phyloP scores from a whole-genome alignment of 352 stramenopile species.

The Phytophthora uliginosa region DNA sequence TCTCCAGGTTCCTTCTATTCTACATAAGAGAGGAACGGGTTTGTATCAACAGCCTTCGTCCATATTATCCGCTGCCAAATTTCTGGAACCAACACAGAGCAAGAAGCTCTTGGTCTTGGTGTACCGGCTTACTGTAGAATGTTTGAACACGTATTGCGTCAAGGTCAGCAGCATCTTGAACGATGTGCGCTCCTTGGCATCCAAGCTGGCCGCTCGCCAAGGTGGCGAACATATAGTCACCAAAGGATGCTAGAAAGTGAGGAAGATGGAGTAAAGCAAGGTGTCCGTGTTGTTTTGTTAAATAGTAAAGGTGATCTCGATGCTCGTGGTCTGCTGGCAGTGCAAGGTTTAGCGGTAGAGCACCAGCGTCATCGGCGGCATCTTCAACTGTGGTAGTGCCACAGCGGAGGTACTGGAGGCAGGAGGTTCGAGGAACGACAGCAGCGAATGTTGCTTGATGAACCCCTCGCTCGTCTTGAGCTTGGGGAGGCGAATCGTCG shows the following conservation, averaged over 20 bases:
- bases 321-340: conserved; percentile 5
- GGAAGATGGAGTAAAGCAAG: conserved; percentile 1
- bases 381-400: conserved; percentile 7
- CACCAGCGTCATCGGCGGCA: conserved; percentile 25
- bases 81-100: background rate
- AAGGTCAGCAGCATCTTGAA: conserved; percentile 6
- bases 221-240: too few relatives aligned
- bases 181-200: background rate
- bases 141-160: background rate
- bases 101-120: background rate
- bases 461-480: conserved; percentile 2
- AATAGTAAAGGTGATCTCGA: conserved; percentile 10
- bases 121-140: background rate
- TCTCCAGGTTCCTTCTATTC: too few relatives aligned
- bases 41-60: too few relatives aligned
- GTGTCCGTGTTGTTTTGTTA: conserved; percentile 10
- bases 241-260: background rate
- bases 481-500: conserved; percentile 1
- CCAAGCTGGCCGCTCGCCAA: background rate
- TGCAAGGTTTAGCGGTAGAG: conserved; percentile 28
- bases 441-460: conserved; percentile 27
- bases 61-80: background rate
- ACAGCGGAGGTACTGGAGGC: background rate
- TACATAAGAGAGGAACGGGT: too few relatives aligned
- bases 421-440: conserved; percentile 38